Percentiles rank a stretch among this genome's conserved stretches.
These are phyloP conservation scores for Cystofilobasidium bisporidii DNA, from an alignment of 768 basidiomycete genomes.

Conservation along the genomic window DNA sequence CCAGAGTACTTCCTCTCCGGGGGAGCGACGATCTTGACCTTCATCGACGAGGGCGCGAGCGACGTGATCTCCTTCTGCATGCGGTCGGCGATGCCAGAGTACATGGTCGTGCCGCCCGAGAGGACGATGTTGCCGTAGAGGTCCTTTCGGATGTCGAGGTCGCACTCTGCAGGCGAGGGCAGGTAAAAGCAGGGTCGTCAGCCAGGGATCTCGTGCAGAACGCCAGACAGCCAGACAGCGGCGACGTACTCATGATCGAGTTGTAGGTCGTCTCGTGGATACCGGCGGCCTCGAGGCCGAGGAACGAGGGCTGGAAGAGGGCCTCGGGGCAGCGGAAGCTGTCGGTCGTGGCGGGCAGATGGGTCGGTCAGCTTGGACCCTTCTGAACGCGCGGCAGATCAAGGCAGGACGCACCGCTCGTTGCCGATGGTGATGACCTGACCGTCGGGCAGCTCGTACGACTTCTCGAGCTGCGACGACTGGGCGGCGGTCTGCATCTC, in stretches of 20 bases:
- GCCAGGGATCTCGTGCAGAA: neutral
- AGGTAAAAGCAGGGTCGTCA: neutral
- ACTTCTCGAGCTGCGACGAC: constrained; percentile 82
- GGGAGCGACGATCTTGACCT: constrained; percentile 89
- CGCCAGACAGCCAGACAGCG: neutral
- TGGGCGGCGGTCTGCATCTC: constrained; percentile 84
- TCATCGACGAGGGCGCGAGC: constrained; percentile 78
- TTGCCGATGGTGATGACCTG: constrained; percentile 93
- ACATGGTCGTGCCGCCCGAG: constrained; percentile 88
- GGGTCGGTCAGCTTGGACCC: no score
- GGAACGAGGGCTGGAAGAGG: constrained; percentile 66
- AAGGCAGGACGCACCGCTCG: constrained; percentile 64
- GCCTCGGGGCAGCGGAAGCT: constrained; percentile 56
- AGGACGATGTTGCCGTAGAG: constrained; percentile 62
- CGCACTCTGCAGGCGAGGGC: constrained; percentile 39
- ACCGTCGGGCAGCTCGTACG: constrained; percentile 82
- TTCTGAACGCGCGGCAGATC: neutral
- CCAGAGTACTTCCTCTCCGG: constrained; percentile 58
- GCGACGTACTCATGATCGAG: constrained; percentile 22
- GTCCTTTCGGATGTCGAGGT: constrained; percentile 61
- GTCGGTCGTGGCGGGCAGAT: neutral
- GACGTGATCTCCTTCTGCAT: constrained; percentile 89
- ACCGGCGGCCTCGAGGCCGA: constrained; percentile 69
- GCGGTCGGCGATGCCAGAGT: constrained; percentile 89
- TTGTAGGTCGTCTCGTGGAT: constrained; percentile 79